A percentile compares a stretch with the other conserved stretches of the same genome.
Conservation (phyloP, 352 stramenopile species). For the Phytophthora rubi region DNA sequence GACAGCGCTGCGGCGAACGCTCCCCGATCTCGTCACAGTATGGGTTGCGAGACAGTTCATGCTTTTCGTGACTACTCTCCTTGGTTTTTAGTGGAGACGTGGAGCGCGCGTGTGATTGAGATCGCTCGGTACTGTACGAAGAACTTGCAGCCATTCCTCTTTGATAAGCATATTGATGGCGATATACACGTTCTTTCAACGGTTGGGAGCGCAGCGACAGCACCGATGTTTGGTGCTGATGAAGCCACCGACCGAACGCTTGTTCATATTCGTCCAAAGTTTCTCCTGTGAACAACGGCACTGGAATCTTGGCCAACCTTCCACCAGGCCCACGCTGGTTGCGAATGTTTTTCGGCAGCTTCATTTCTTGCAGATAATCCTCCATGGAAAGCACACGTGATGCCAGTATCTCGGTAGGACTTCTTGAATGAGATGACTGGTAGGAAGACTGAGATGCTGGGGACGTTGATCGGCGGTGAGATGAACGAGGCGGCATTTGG, state of each 20-base stretch:
- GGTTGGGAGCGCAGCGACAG: constrained; percentile 12
- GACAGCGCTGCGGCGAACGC: neutral
- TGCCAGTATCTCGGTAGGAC: constrained; percentile 23
- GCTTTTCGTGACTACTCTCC: neutral
- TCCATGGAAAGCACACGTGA: constrained; percentile 12
- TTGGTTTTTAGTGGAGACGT: neutral
- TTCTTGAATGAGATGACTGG: neutral
- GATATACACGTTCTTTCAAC: constrained; percentile 32
- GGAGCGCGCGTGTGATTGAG: neutral
- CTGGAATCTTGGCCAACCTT: constrained; percentile 25
- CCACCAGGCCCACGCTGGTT: constrained; percentile 2
- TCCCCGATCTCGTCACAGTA: neutral
- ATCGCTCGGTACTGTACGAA: neutral
- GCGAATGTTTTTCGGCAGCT: constrained; percentile 13
- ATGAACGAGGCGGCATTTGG: constrained; percentile 18
- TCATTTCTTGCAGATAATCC: constrained; percentile 21
- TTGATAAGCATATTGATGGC: constrained; percentile 26
- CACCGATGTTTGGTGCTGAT: constrained; percentile 22
- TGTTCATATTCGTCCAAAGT: constrained; percentile 28
- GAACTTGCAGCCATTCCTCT: neutral
- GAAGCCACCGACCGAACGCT: constrained; percentile 28
- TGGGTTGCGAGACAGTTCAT: neutral
- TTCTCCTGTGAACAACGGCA: constrained; percentile 29
- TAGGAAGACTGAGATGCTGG: neutral
- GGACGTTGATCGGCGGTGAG: constrained; percentile 1